Evolutionary conservation across 768 basidiomycete genomes (phyloP).

Genomic region (Cubamyces sp.): DNA sequence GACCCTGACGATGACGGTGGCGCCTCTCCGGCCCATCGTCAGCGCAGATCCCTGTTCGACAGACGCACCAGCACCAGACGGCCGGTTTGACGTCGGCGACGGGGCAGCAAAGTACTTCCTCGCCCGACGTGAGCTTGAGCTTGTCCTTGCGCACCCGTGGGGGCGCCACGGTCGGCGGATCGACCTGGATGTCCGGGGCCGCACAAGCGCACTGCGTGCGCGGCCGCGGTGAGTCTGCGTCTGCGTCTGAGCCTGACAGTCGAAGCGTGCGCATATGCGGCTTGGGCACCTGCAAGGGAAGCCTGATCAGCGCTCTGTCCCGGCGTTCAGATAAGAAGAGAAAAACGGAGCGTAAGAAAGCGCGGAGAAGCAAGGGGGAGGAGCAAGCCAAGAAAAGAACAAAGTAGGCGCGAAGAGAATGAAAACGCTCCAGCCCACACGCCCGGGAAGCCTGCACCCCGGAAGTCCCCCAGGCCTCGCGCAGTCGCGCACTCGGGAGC

Average conservation of each 20-base stretch:
- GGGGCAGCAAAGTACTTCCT: too few species aligned
- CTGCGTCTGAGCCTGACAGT: too few species aligned
- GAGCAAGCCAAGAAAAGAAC: neutral
- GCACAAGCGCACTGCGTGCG: neutral
- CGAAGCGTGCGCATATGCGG: too few species aligned
- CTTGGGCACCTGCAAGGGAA: neutral
- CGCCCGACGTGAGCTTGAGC: neutral
- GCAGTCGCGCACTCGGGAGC: too few species aligned
- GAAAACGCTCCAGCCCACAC: too few species aligned
- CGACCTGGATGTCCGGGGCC: neutral
- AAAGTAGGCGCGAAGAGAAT: neutral
- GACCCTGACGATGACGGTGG: neutral
- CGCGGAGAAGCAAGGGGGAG: neutral
- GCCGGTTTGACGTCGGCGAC: neutral
- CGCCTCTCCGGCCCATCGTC: too few species aligned
- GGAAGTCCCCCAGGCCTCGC: too few species aligned
- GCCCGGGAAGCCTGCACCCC: too few species aligned
- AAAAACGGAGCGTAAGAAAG: neutral
- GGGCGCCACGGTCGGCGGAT: too few species aligned
- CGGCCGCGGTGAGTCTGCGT: neutral
- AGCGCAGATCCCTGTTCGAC: neutral
- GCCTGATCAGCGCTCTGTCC: slow-evolving; percentile 11
- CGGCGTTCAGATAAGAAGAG: slow-evolving; percentile 12
- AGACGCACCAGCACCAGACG: neutral
- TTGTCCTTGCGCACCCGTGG: neutral